Percentiles rank a stretch among this genome's conserved stretches.
phyloP scores from a whole-genome alignment of 1,284 basidiomycete genomes.

The Ganoderma sinense region DNA sequence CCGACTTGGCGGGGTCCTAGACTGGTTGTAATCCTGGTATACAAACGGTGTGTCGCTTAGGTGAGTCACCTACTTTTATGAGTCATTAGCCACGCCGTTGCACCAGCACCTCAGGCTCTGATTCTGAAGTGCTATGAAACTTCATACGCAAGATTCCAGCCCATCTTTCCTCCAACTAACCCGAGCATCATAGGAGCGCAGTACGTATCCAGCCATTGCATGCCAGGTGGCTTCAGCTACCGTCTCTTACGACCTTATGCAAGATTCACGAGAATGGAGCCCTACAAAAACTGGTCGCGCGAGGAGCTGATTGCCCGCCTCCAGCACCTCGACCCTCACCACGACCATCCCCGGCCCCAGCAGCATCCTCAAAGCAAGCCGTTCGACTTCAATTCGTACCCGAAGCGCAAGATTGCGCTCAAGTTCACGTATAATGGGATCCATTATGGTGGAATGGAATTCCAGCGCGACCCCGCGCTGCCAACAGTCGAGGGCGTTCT shows the following conservation, averaged over 20 bases:
- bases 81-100: neutral
- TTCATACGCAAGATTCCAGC: neutral
- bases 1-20: too few relatives aligned
- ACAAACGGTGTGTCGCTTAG: neutral
- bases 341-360: conserved; percentile 20
- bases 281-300: conserved; percentile 66
- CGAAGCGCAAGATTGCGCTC: conserved; percentile 89
- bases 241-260: conserved; percentile 35
- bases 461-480: conserved; percentile 75
- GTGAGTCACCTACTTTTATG: neutral
- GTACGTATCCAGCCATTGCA: conserved; percentile 25
- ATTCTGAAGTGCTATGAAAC: too few relatives aligned
- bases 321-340: conserved; percentile 54
- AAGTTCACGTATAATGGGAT: conserved; percentile 94
- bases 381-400: conserved; percentile 75
- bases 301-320: conserved; percentile 75
- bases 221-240: conserved; percentile 34
- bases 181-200: neutral
- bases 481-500: conserved; percentile 93
- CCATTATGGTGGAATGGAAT: conserved; percentile 91
- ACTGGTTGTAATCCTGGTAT: too few relatives aligned
- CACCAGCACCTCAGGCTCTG: too few relatives aligned
- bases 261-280: conserved; percentile 31
- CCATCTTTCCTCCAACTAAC: neutral
- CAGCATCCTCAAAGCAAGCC: conserved; percentile 35